A percentile compares a stretch with the other conserved stretches of the same genome.
Evolutionary conservation across 805 yeast genomes (phyloP).

Genomic region (Millerozyma acaciae): DNA sequence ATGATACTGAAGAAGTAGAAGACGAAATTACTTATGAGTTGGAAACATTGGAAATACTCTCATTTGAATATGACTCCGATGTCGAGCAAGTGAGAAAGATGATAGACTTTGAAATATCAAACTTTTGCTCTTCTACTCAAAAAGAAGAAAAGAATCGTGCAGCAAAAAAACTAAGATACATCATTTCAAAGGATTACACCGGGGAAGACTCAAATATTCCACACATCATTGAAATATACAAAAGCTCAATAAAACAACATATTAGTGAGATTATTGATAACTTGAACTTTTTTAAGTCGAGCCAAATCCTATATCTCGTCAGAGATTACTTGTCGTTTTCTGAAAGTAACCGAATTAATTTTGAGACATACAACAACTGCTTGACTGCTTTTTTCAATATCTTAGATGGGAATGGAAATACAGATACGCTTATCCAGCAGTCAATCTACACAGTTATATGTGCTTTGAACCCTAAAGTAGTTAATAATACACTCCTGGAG

Average conservation of each 20-base stretch:
- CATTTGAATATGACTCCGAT: neutral
- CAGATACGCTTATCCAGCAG: slow-evolving; percentile 4
- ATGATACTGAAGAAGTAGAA: too few relatives aligned
- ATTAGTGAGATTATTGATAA: neutral
- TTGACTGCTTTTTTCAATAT: slow-evolving; percentile 3
- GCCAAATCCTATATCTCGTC: neutral
- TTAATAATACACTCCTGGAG: slow-evolving; percentile 6
- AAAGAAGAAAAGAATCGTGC: slow-evolving; percentile 3
- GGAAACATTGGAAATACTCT: neutral
- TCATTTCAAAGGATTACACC: slow-evolving; percentile 12
- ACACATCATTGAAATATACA: slow-evolving; percentile 6
- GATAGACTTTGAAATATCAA: slow-evolving; percentile 1
- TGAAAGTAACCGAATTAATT: slow-evolving; percentile 5
- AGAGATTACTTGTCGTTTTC: slow-evolving; percentile 10
- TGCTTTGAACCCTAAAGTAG: slow-evolving; percentile 8
- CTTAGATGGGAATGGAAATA: slow-evolving; percentile 2
- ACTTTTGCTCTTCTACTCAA: neutral
- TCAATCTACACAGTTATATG: slow-evolving; percentile 7
- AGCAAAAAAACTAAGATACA: slow-evolving; percentile 10
- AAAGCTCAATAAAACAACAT: slow-evolving; percentile 1
- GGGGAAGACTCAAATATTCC: slow-evolving; percentile 7
- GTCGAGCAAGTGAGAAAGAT: neutral
- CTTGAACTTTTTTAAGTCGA: neutral
- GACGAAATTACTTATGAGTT: neutral
- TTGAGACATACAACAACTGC: slow-evolving; percentile 4